A percentile compares a stretch with the other conserved stretches of the same genome.
These are phyloP conservation scores for Vachellia collinsii DNA, from an alignment of 306 rosid species.

Conservation along the genomic window DNA sequence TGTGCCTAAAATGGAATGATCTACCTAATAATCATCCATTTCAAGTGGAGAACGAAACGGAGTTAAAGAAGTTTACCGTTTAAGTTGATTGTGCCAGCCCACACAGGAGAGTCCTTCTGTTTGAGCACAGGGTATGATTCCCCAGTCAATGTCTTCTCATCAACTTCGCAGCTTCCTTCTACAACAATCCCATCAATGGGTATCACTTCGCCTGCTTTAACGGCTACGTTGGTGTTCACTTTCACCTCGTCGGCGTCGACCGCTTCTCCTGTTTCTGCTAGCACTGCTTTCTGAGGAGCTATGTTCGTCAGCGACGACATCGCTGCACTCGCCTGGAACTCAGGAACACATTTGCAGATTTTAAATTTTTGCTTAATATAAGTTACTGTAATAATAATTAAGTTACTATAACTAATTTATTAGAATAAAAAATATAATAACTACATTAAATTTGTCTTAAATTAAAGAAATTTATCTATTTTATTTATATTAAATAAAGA, in stretches of 20 bases:
- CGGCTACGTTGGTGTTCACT: constrained; percentile 66
- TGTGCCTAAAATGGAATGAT: neutral
- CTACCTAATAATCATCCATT: neutral
- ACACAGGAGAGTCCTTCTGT: constrained; percentile 72
- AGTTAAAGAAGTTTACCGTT: constrained; percentile 57
- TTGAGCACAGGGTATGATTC: constrained; percentile 92
- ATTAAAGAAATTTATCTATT: no score
- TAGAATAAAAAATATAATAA: no score
- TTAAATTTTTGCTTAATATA: neutral
- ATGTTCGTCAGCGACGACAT: constrained; percentile 87
- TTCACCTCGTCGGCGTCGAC: constrained; percentile 82
- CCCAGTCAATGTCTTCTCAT: constrained; percentile 87
- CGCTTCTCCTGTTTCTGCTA: constrained; percentile 82
- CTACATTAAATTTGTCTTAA: no score
- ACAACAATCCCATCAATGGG: constrained; percentile 89
- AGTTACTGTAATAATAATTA: no score
- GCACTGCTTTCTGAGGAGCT: constrained; percentile 81
- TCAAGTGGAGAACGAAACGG: neutral
- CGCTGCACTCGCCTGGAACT: constrained; percentile 77
- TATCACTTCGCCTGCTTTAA: constrained; percentile 88
- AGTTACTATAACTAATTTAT: no score
- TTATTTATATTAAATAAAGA: no score
- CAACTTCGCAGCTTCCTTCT: constrained; percentile 84
- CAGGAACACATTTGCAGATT: constrained; percentile 7
- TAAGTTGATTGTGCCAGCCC: constrained; percentile 93